Conservation (phyloP, 1,284 basidiomycete genomes). For the Leccinum solheimii region DNA sequence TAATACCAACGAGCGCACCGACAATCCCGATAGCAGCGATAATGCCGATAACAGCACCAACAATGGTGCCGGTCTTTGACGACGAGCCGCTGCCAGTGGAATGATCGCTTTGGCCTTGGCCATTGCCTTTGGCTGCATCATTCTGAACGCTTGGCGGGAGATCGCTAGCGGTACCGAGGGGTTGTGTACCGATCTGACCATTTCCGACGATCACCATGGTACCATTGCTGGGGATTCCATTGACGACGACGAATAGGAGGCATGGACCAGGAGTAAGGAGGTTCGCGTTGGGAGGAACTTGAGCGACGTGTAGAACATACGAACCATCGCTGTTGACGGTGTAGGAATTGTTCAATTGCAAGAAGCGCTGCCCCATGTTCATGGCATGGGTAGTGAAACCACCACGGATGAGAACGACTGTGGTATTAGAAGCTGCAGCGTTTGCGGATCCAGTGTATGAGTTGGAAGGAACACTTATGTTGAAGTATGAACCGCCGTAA, state of each 20-base stretch:
- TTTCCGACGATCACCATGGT: slow-evolving; percentile 76
- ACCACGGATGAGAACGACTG: slow-evolving; percentile 78
- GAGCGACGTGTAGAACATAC: slow-evolving; percentile 73
- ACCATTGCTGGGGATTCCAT: slow-evolving; percentile 83
- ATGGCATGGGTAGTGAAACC: slow-evolving; percentile 96
- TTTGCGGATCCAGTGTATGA: slow-evolving; percentile 70
- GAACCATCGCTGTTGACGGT: slow-evolving; percentile 78
- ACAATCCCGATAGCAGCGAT: slow-evolving; percentile 49
- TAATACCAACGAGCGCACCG: slow-evolving; percentile 50
- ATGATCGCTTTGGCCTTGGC: slow-evolving; percentile 16
- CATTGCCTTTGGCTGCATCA: slow-evolving; percentile 21
- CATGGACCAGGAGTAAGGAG: slow-evolving; percentile 86
- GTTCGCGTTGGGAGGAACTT: slow-evolving; percentile 79
- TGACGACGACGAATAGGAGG: slow-evolving; percentile 76
- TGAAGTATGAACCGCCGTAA: slow-evolving; percentile 86
- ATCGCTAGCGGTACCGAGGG: slow-evolving; percentile 42
- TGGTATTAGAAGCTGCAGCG: slow-evolving; percentile 73
- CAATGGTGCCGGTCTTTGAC: slow-evolving; percentile 45
- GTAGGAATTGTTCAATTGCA: slow-evolving; percentile 80
- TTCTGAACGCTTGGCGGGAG: slow-evolving; percentile 48
- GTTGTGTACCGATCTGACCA: slow-evolving; percentile 73
- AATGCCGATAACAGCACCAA: slow-evolving; percentile 53
- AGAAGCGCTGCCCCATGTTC: slow-evolving; percentile 87
- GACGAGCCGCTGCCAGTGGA: slow-evolving; percentile 15
- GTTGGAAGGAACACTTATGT: slow-evolving; percentile 57